phyloP scores from a whole-genome alignment of 192 early-diverging fungal genomes.

The Backusella circina region DNA sequence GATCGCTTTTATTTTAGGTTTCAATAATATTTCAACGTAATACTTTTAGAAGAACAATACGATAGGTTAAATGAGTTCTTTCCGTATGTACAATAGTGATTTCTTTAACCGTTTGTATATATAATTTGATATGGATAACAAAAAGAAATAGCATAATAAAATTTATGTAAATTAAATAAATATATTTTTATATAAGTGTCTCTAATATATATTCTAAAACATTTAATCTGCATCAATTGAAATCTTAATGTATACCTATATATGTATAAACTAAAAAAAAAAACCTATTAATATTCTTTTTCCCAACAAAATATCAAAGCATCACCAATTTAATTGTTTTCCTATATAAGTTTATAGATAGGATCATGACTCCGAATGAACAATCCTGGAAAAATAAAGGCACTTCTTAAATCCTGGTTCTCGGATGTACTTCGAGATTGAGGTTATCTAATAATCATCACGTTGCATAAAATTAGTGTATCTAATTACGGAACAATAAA shows the following conservation, averaged over 20 bases:
- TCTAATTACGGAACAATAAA: no score
- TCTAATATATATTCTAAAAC: neutral
- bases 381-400: neutral
- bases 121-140: neutral
- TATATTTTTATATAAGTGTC: neutral
- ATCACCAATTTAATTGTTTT: no score
- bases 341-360: no score
- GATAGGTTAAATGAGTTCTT: neutral
- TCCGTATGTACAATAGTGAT: neutral
- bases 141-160: neutral
- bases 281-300: neutral
- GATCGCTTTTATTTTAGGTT: neutral
- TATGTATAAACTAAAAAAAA: neutral
- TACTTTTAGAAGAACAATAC: neutral
- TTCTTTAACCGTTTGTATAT: neutral
- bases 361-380: neutral
- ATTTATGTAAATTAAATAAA: neutral
- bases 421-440: neutral
- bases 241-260: neutral
- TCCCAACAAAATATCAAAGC: neutral
- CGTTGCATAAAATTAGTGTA: neutral
- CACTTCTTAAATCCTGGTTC: neutral
- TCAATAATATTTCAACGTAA: neutral
- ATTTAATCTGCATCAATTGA: neutral
- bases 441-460: neutral